Conservation (phyloP, 176 grass and related monocot genomes). For the Saccharum spontaneum region DNA sequence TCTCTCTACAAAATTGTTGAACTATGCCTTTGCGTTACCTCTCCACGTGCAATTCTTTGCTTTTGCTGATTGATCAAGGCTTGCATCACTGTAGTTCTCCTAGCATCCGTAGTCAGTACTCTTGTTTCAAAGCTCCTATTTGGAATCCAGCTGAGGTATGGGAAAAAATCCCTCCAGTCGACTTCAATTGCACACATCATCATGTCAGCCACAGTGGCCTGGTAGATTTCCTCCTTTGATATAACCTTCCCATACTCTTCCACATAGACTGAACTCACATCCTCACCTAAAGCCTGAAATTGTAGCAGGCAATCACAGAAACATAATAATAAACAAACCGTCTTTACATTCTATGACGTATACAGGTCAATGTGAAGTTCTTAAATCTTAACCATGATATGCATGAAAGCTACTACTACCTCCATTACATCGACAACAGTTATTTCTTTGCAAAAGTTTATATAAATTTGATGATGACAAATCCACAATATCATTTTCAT, state of each 20-base stretch:
- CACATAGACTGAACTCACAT: slow-evolving; percentile 64
- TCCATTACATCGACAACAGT: not conserved
- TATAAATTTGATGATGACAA: not conserved
- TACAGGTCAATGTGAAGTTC: not conserved
- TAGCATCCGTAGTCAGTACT: slow-evolving; percentile 41
- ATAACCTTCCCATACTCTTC: slow-evolving; percentile 69
- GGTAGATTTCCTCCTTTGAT: slow-evolving; percentile 60
- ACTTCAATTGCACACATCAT: slow-evolving; percentile 87
- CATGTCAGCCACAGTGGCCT: slow-evolving; percentile 59
- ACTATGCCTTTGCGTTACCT: slow-evolving; percentile 40
- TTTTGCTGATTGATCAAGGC: slow-evolving; percentile 69
- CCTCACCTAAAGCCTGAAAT: slow-evolving; percentile 65
- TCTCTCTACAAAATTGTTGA: not conserved
- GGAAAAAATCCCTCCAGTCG: slow-evolving; percentile 98
- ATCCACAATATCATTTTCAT: not conserved
- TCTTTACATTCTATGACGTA: not conserved
- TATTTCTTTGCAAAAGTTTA: not conserved
- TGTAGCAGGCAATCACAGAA: not conserved
- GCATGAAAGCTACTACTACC: not conserved
- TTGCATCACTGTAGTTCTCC: slow-evolving; percentile 48
- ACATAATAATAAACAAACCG: not conserved
- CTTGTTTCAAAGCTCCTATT: slow-evolving; percentile 70
- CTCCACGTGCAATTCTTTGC: slow-evolving; percentile 51
- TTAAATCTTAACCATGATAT: not conserved
- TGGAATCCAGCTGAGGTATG: slow-evolving; percentile 84